A percentile compares a stretch with the other conserved stretches of the same genome.
phyloP scores from a whole-genome alignment of 768 basidiomycete genomes.

The Boletus coccyginus region DNA sequence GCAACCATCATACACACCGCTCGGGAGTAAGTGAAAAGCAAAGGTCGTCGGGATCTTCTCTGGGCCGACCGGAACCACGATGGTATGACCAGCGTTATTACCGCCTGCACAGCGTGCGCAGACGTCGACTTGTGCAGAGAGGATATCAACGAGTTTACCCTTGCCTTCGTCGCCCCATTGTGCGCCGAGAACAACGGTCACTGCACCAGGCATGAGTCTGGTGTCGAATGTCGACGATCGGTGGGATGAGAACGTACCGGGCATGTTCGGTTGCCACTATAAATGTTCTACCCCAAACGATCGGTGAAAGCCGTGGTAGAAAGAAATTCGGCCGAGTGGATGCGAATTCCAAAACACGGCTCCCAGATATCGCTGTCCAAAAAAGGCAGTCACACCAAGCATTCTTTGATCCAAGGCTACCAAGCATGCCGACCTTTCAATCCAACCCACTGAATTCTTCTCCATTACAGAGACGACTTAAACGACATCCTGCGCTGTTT shows the following conservation, averaged over 20 bases:
- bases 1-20: slow-evolving; percentile 49
- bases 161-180: slow-evolving; percentile 96
- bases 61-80: slow-evolving; percentile 74
- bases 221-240: background rate
- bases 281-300: background rate
- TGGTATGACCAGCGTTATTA: slow-evolving; percentile 99
- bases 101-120: slow-evolving; percentile 97
- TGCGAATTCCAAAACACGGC: background rate
- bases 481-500: slow-evolving; percentile 68
- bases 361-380: background rate
- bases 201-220: slow-evolving; percentile 26
- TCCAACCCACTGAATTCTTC: slow-evolving; percentile 37
- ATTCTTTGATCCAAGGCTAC: background rate
- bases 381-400: slow-evolving; percentile 13
- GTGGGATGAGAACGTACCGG: slow-evolving; percentile 14
- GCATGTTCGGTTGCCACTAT: slow-evolving; percentile 14
- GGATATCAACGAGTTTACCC: slow-evolving; percentile 96
- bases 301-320: slow-evolving; percentile 14
- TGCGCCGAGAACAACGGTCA: slow-evolving; percentile 77
- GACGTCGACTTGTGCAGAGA: slow-evolving; percentile 84
- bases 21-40: slow-evolving; percentile 94
- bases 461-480: slow-evolving; percentile 37
- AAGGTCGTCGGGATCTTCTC: slow-evolving; percentile 77
- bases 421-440: slow-evolving; percentile 48
- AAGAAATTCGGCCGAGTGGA: slow-evolving; percentile 1